Conservation (phyloP, 164 flowering plant genomes). For the Euptelea pleiosperma region DNA sequence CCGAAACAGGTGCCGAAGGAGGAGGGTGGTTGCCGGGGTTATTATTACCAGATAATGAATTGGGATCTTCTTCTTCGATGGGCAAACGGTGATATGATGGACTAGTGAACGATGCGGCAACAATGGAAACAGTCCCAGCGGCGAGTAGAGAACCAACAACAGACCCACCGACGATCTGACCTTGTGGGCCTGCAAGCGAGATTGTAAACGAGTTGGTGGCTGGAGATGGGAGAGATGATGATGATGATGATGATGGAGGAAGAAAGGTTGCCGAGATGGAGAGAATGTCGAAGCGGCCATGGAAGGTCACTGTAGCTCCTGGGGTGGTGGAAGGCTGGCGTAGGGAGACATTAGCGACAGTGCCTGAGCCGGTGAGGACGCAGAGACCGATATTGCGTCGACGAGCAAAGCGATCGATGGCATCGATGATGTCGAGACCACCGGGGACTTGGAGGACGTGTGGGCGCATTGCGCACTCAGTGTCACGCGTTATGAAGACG, state of each 20-base stretch:
- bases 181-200: slow-evolving; percentile 70
- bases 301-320: slow-evolving; percentile 58
- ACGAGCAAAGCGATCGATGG: slow-evolving; percentile 43
- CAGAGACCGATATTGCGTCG: slow-evolving; percentile 49
- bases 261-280: slow-evolving; percentile 62
- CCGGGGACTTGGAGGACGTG: slow-evolving; percentile 58
- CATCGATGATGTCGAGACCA: slow-evolving; percentile 51
- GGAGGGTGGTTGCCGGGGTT: too few relatives aligned
- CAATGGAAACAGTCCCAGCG: slow-evolving; percentile 46
- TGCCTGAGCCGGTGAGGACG: slow-evolving; percentile 55
- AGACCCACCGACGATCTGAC: slow-evolving; percentile 68
- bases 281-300: slow-evolving; percentile 68
- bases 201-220: slow-evolving; percentile 38
- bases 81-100: slow-evolving; percentile 53
- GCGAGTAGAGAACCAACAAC: slow-evolving; percentile 55
- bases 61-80: slow-evolving; percentile 32
- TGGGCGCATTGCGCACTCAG: slow-evolving; percentile 57
- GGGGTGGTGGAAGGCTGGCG: slow-evolving; percentile 60
- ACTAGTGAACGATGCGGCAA: slow-evolving; percentile 49
- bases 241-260: slow-evolving; percentile 30
- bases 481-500: slow-evolving; percentile 47
- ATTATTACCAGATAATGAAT: too few relatives aligned
- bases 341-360: slow-evolving; percentile 65
- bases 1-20: background rate
- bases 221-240: slow-evolving; percentile 16